Evolutionary conservation across 1,139 yeast species (phyloP), one percentile per base, ranked within the genome.

Genomic region (Yamadazyma membranifaciens): DNA sequence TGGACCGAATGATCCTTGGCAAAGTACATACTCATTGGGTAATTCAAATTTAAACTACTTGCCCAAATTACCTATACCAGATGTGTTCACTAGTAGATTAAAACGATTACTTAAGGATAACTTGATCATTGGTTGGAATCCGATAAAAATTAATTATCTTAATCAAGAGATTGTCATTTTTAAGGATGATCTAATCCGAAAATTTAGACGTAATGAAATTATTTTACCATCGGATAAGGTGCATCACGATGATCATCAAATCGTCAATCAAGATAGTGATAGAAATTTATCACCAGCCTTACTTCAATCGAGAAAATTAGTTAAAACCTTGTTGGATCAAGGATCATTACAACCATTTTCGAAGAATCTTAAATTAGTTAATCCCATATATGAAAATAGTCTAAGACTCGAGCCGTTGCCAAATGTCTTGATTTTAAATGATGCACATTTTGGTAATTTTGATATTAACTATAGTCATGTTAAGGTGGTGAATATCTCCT

Each of bases 1-100:
- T 0, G 98, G 98, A 0, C 80, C 80, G 34, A 85, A 87, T 51
- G 98, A 92, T 59, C 97, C 97, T 0, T 92, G 98, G 98, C 82
- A 82, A 36, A 80, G 94, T 0, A 72, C 83, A 35, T 77, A 75
- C 38, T 76, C 87, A 0, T 69, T 83, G 33, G 94, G 94, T 2
- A 59, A 69, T 9, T 74, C 88, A 0, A 69, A 80, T 16, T 69
- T 84, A 33, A 62, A 76, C 9, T 56, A 75, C 25, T 77, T 87
- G 69, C 98, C 98, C 0, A 84, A 83, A 52, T 67, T 71, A 27
- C 71, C 80, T 0, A 73, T 92, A 3, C 96, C 98, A 0, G 66
- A 69, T 20, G 63, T 84, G 1, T 89, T 92, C 56, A 78, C 85
- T 4, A 80, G 73, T 45, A 68, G 95, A 44, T 62, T 92, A 32